A percentile compares a stretch with the other conserved stretches of the same genome.
These are phyloP conservation scores for Neofusicoccum ribis DNA, from an alignment of 2,329 filamentous ascomycete genomes.

Conservation along the genomic window DNA sequence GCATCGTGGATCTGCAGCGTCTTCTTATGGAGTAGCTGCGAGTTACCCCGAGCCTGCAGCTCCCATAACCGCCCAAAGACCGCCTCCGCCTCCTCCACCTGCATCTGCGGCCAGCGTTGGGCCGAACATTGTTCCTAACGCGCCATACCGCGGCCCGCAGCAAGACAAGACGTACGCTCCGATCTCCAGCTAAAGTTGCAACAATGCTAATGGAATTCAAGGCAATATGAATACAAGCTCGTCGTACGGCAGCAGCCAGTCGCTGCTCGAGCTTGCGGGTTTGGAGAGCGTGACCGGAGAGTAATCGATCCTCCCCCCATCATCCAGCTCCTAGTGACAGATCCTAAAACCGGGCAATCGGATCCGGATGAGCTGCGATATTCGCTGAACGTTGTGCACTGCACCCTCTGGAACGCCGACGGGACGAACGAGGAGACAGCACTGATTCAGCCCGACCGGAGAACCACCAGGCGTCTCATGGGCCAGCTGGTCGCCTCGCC, in stretches of 20 bases:
- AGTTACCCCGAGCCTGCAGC: slow-evolving; percentile 32
- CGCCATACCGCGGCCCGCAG: slow-evolving; percentile 13
- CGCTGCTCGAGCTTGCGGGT: slow-evolving; percentile 77
- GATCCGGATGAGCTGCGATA: slow-evolving; percentile 63
- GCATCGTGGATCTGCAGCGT: slow-evolving; percentile 37
- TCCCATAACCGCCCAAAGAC: slow-evolving; percentile 26
- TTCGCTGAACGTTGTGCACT: slow-evolving; percentile 71
- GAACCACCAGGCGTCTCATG: slow-evolving; percentile 75
- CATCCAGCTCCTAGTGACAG: slow-evolving; percentile 68
- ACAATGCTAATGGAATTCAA: slow-evolving; percentile 22
- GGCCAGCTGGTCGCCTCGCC: slow-evolving; percentile 75
- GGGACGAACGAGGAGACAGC: slow-evolving; percentile 68
- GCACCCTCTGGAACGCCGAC: slow-evolving; percentile 71
- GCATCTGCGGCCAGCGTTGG: slow-evolving; percentile 32
- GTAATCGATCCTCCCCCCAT: slow-evolving; percentile 85
- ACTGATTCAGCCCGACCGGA: slow-evolving; percentile 67
- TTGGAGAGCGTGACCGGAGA: slow-evolving; percentile 77
- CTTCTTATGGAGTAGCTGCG: slow-evolving; percentile 32
- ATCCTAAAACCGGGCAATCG: slow-evolving; percentile 50
- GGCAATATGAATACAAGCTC: slow-evolving; percentile 47
- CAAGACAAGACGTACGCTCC: slow-evolving; percentile 20
- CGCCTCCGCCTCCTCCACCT: slow-evolving; percentile 17
- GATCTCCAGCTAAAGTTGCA: not conserved
- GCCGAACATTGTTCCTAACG: slow-evolving; percentile 20
- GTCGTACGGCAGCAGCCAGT: slow-evolving; percentile 74